Conservation (phyloP, 2,329 filamentous ascomycete genomes). For the Fusarium aywerte region DNA sequence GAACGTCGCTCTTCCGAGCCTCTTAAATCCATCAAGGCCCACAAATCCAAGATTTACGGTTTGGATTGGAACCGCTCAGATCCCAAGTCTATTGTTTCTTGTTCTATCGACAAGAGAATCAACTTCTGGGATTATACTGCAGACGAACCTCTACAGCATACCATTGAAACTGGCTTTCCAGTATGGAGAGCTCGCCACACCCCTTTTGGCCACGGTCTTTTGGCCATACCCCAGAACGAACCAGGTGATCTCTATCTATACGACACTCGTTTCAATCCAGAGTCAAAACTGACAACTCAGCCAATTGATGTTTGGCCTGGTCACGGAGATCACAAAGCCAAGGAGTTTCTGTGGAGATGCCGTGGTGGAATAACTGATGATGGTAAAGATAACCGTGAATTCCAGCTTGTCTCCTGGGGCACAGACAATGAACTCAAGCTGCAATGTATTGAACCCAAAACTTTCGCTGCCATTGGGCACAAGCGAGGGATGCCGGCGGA, state of each 20-base stretch:
- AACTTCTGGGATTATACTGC: constrained; percentile 88
- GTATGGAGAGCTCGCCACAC: constrained; percentile 93
- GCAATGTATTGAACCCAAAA: constrained; percentile 74
- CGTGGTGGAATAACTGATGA: constrained; percentile 75
- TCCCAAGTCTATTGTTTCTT: constrained; percentile 79
- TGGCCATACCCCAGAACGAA: constrained; percentile 92
- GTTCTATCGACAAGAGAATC: constrained; percentile 90
- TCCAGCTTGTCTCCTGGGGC: constrained; percentile 93
- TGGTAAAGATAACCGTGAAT: constrained; percentile 84
- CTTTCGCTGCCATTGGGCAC: constrained; percentile 77
- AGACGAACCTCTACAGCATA: constrained; percentile 74
- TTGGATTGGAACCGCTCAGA: constrained; percentile 91
- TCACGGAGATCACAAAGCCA: constrained; percentile 76
- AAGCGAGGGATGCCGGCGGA: constrained; percentile 73
- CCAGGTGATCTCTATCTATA: constrained; percentile 88
- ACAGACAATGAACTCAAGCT: constrained; percentile 85
- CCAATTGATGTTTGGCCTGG: constrained; percentile 69
- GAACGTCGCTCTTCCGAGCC: constrained; percentile 81
- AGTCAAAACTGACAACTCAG: constrained; percentile 57
- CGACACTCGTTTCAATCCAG: constrained; percentile 66
- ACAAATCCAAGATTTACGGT: constrained; percentile 93
- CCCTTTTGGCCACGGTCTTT: constrained; percentile 84
- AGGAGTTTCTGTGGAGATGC: constrained; percentile 90
- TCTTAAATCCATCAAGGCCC: constrained; percentile 84
- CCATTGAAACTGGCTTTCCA: constrained; percentile 85